Percentiles rank a stretch among this genome's conserved stretches.
Evolutionary conservation across 2,329 filamentous ascomycete genomes (phyloP).

Genomic region (Fusarium mundagurra): DNA sequence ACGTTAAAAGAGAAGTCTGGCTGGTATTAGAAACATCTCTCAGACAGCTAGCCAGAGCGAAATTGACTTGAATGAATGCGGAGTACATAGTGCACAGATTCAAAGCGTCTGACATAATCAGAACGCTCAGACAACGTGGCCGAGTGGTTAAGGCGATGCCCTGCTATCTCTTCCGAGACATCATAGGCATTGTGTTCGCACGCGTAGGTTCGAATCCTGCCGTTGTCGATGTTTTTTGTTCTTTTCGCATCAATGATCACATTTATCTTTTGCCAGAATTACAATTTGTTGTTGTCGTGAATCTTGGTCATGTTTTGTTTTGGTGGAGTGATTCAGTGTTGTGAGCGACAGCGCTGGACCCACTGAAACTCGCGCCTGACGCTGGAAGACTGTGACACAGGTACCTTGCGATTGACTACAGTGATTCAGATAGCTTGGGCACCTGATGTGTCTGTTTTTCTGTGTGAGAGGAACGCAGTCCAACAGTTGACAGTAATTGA

Average conservation of each 20-base stretch:
- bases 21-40: not conserved
- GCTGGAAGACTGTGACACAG: not conserved
- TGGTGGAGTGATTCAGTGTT: not conserved
- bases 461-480: accelerated
- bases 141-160: constrained; percentile 33
- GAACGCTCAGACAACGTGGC: constrained; percentile 16
- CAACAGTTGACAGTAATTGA: accelerated
- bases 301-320: accelerated
- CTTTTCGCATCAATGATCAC: accelerated
- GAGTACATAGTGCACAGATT: no score
- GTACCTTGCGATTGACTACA: no score
- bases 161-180: constrained; percentile 24
- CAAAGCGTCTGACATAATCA: not conserved
- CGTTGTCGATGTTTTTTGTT: constrained; percentile 14
- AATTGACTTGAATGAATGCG: accelerated
- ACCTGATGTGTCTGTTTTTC: accelerated
- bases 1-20: not conserved
- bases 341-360: not conserved
- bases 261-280: not conserved
- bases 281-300: not conserved
- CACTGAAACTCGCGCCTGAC: not conserved
- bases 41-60: no score
- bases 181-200: constrained; percentile 32
- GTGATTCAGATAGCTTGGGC: no score
- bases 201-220: constrained; percentile 33